Evolutionary conservation across 2,329 filamentous ascomycete species (phyloP), one percentile per base, ranked within the genome.

Genomic region (Penicillium paneum): DNA sequence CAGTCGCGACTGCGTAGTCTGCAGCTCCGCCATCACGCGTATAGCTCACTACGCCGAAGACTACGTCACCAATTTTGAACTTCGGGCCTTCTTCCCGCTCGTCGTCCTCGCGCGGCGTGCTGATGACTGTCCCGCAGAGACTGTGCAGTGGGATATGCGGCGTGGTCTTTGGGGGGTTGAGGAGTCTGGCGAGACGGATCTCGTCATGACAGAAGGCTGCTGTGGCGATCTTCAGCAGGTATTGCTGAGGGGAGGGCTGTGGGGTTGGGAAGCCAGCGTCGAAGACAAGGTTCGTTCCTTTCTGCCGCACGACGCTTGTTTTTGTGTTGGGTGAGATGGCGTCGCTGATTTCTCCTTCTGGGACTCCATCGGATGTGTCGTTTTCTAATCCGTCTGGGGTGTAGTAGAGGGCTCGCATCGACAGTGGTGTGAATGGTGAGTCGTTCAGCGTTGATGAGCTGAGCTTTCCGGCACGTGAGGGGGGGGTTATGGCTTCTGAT

Each of bases 1-100:
- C 73, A 3, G 63, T 63, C 1, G 69, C 74, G 11, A 77, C 51
- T 5, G 67, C 64, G 39, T 73, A 76, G 44, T 76, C 74, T 5
- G 75, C 75, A 1, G 74, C 74, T 4, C 71, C 74, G 8, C 75
- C 75, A 42, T 76, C 72, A 11, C 72, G 65, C 2, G 63, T 64
- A 52, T 72, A 69, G 39, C 67, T 71, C 6, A 76, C 52, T 8
- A 77, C 59, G 0, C 71, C 75, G 51, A 72, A 72, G 10, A 78
- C 73, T 36, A 64, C 55, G 46, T 78, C 75, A 2, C 69, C 73
- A 13, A 76, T 64, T 56, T 71, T 72, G 60, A 74, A 77, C 32
- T 63, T 68, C 0, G 75, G 70, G 0, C 71, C 70, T 8, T 62
- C 59, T 1, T 63, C 54, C n/a, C 52, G 60, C n/a, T 62, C 59